phyloP scores from a whole-genome alignment of 768 basidiomycete genomes.

The Kwoniella mangroviensis region DNA sequence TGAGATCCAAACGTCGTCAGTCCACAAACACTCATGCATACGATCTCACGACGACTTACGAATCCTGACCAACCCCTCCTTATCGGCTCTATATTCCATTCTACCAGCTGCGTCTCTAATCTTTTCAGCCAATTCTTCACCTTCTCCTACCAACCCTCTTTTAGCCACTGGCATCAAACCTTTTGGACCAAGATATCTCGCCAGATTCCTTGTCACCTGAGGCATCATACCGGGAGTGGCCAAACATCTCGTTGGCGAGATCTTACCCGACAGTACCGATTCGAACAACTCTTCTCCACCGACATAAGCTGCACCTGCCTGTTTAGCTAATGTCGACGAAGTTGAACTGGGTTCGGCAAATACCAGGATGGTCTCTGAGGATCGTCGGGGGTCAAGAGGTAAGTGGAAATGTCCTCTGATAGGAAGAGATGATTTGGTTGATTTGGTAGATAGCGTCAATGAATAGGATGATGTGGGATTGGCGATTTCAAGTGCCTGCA shows the following conservation, averaged over 20 bases:
- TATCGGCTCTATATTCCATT: slow-evolving; percentile 92
- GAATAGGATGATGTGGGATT: slow-evolving; percentile 78
- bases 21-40: background rate
- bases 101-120: slow-evolving; percentile 78
- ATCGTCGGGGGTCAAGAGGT: slow-evolving; percentile 71
- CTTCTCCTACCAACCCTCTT: slow-evolving; percentile 90
- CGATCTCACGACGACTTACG: slow-evolving; percentile 62
- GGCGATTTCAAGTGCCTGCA: slow-evolving; percentile 80
- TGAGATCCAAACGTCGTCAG: background rate
- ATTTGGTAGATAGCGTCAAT: slow-evolving; percentile 76
- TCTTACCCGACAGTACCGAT: slow-evolving; percentile 73
- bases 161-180: slow-evolving; percentile 95
- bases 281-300: slow-evolving; percentile 88
- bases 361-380: slow-evolving; percentile 78
- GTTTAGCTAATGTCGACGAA: slow-evolving; percentile 63
- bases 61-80: slow-evolving; percentile 78
- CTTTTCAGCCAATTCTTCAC: slow-evolving; percentile 70
- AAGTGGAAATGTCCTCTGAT: slow-evolving; percentile 88
- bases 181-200: slow-evolving; percentile 77
- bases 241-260: slow-evolving; percentile 81
- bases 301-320: slow-evolving; percentile 85
- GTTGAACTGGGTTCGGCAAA: slow-evolving; percentile 91
- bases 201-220: slow-evolving; percentile 76
- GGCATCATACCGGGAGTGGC: slow-evolving; percentile 79
- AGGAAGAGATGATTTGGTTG: slow-evolving; percentile 76